Base-by-base conservation (phyloP, 176 grass and related monocot genomes). In the Secale cereale region DNA sequence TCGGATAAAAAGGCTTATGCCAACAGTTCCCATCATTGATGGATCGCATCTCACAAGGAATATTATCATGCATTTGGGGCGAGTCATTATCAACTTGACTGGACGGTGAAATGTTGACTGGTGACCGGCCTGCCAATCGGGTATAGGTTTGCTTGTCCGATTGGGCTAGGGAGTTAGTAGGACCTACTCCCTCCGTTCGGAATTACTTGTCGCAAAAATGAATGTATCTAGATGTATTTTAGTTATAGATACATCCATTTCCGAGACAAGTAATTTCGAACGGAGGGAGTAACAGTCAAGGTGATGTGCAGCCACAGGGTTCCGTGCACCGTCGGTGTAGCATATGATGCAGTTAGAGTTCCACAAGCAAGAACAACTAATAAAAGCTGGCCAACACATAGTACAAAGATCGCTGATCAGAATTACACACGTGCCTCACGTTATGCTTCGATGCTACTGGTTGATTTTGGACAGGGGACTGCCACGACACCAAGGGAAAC, bases 401-500 rank as follows among this genome's bases (percentile, higher is more conserved):
- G 32, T 32, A 32, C 32, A 32, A 32, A 32, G 23, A 25, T 69
- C 46, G 46, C 22, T 19, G 5, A 23, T 65, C 3, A 43, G 35
- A 46, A 41, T 70, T 60, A 41, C 43, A 14, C 13, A 45, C 31
- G 45, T 11, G 26, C 48, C 12, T 8, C 56, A 16, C 7, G 20
- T 15, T 46, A 26, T 65, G 36, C 1, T 8, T 0, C 0, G 2
- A 10, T 1, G 8, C 23, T 27, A 2, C 70, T 50, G 41, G 1
- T 16, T 9, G 14, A 32, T 17, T 61, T 2, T 71, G 22, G 62
- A 7, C 26, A 96, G 94, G 94, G 43, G 94, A 91, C 64, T 96
- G 94, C 64, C 94, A 96, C 64, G 79, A 92, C 43, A 66, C 67
- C 0, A 62, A 78, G 11, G 89, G 88, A 12, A 54, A 85, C 85